Evolutionary conservation across 2,329 filamentous ascomycete species (phyloP).

Genomic region (Thielaviopsis euricoi): DNA sequence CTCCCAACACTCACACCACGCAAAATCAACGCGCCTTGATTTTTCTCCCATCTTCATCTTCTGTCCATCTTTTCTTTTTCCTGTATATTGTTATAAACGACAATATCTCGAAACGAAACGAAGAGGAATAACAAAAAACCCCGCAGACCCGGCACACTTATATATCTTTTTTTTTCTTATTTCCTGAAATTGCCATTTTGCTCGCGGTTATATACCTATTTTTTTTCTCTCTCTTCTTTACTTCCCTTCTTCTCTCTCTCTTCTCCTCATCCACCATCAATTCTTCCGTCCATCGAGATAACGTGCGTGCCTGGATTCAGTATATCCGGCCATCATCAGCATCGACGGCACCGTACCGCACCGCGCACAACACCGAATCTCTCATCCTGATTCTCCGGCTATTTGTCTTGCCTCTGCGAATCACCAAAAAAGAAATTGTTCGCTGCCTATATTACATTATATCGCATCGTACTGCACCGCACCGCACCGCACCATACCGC

Average conservation of each 20-base stretch:
- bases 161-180: not conserved
- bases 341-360: not conserved
- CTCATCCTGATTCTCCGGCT: not conserved
- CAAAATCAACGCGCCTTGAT: not conserved
- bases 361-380: not conserved
- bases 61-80: not conserved
- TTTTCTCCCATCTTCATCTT: not conserved
- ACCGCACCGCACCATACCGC: no score
- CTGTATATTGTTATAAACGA: no score
- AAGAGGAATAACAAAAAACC: no score
- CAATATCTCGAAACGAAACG: no score
- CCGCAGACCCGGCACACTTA: not conserved
- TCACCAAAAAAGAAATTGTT: not conserved
- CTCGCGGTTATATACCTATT: no score
- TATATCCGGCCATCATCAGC: not conserved
- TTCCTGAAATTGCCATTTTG: not conserved
- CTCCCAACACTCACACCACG: not conserved
- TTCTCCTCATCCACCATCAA: not conserved
- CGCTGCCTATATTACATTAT: not conserved
- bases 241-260: not conserved
- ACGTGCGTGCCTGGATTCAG: not conserved
- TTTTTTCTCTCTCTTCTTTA: not conserved
- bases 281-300: not conserved
- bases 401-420: not conserved
- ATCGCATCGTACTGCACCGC: not conserved